Evolutionary conservation across 176 grass and related monocot species (phyloP), one percentile per base, ranked within the genome.

Genomic region (Triticum monococcum): DNA sequence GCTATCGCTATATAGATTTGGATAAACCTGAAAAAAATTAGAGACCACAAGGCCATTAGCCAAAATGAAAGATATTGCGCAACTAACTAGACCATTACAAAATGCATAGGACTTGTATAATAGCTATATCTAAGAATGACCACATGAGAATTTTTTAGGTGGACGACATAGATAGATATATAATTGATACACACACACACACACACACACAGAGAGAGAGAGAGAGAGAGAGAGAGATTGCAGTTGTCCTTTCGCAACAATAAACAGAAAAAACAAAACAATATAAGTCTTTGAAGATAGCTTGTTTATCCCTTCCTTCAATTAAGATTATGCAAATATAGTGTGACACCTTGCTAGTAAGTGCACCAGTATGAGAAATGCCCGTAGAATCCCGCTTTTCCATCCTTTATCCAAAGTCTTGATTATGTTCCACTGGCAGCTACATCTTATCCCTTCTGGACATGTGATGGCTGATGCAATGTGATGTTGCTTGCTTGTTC

Each of bases 1-100:
- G 80, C 92, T 97, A 72, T 97, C 90, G 30, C 88, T 86, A 80
- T 97, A 94, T 10, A 94, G 50, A 77, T 94, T 77, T 37, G 92
- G 94, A 63, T 88, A 94, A 61, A 97, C 94, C 92, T 97, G 90
- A 61, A 87, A 32, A 32, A 32, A 2, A 32, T 32, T 84, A 69
- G 20, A 81, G 20, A 26, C 45, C 20, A 23, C 3, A 10, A 0
- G 9, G 0, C 4, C 57, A 89, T 89, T 57, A 87, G 76, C 59
- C 35, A 87, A 2, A 75, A 31, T 16, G 45, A 35, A 84, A 79
- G 33, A 45, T 22, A 75, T 5, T n/a, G 38, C 66, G 36, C 57
- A 83, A 11, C 7, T 65, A 31, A 72, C 4, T 82, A 23, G 54
- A 72, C 37, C 12, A 72, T 52, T 17, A 52, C 4, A 50, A 52